These are phyloP conservation scores for Strigomonas culicis DNA, from an alignment of 208 protist genomes.

Conservation along the genomic window DNA sequence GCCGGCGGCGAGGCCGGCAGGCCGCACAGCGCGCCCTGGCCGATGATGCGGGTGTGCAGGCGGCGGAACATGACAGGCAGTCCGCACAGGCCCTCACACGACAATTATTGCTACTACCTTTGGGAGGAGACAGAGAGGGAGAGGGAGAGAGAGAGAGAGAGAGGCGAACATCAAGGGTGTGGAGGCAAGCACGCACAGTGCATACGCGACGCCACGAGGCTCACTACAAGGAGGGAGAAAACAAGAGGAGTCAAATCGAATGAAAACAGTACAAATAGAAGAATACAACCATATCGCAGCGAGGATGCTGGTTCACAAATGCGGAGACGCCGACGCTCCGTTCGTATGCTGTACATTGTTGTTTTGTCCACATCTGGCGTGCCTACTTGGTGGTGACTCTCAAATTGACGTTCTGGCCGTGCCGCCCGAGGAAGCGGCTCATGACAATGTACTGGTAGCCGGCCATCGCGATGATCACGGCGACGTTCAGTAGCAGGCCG, in stretches of 20 bases:
- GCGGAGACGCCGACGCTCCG: too few species aligned
- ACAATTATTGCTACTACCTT: too few species aligned
- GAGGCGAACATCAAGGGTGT: neutral
- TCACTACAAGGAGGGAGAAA: too few species aligned
- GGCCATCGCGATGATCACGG: constrained; percentile 47
- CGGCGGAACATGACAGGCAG: constrained; percentile 42
- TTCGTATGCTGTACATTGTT: neutral
- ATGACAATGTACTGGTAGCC: constrained; percentile 51
- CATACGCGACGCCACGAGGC: too few species aligned
- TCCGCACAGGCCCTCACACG: neutral
- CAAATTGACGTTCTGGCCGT: neutral
- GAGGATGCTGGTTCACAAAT: too few species aligned
- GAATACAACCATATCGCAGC: too few species aligned
- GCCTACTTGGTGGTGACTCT: neutral
- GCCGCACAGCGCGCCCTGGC: constrained; percentile 66
- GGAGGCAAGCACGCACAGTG: too few species aligned
- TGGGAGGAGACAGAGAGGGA: neutral
- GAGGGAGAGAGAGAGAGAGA: neutral
- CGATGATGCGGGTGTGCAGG: constrained; percentile 70
- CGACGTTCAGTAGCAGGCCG: constrained; percentile 44
- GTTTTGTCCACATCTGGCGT: neutral
- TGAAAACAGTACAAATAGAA: too few species aligned
- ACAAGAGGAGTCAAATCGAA: too few species aligned
- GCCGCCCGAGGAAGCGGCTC: constrained; percentile 45
- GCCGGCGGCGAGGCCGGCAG: constrained; percentile 42